A percentile compares a stretch with the other conserved stretches of the same genome.
Evolutionary conservation across 768 basidiomycete species (phyloP).

Genomic region (Tricholoma flavovirens): DNA sequence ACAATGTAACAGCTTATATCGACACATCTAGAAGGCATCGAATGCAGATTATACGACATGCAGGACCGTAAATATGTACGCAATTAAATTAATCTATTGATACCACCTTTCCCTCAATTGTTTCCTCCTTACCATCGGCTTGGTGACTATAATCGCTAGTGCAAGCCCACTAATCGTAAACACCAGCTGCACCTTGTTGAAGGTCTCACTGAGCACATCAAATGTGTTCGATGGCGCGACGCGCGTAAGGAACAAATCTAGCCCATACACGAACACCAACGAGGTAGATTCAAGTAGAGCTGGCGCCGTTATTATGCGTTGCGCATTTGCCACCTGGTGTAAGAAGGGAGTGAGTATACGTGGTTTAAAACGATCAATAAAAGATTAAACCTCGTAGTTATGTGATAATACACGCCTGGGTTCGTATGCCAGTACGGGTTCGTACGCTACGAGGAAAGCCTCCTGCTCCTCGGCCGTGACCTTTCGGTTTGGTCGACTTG

Average conservation of each 20-base stretch:
- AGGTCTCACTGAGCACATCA: constrained; percentile 85
- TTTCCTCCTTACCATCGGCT: constrained; percentile 75
- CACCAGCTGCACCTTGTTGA: constrained; percentile 90
- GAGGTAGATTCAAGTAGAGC: constrained; percentile 91
- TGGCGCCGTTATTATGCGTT: constrained; percentile 69
- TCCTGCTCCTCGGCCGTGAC: constrained; percentile 74
- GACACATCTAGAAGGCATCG: too few relatives aligned
- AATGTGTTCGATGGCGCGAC: constrained; percentile 86
- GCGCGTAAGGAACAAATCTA: constrained; percentile 86
- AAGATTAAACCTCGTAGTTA: constrained; percentile 34
- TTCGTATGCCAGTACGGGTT: constrained; percentile 72
- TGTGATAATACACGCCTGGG: constrained; percentile 48
- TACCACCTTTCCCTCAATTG: constrained; percentile 71
- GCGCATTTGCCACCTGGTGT: constrained; percentile 62
- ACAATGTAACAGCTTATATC: too few relatives aligned
- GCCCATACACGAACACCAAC: constrained; percentile 77
- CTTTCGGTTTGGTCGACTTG: constrained; percentile 74
- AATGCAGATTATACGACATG: too few relatives aligned
- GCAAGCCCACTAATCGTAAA: constrained; percentile 70
- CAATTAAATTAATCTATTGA: constrained; percentile 22
- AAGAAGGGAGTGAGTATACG: background rate
- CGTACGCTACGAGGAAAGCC: constrained; percentile 82
- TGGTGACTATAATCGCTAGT: constrained; percentile 71
- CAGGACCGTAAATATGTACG: background rate
- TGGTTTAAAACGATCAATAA: background rate